Evolutionary conservation across 192 early-diverging fungal genomes (phyloP), one percentile per base, ranked within the genome.

Genomic region (Rhizophlyctis rosea): DNA sequence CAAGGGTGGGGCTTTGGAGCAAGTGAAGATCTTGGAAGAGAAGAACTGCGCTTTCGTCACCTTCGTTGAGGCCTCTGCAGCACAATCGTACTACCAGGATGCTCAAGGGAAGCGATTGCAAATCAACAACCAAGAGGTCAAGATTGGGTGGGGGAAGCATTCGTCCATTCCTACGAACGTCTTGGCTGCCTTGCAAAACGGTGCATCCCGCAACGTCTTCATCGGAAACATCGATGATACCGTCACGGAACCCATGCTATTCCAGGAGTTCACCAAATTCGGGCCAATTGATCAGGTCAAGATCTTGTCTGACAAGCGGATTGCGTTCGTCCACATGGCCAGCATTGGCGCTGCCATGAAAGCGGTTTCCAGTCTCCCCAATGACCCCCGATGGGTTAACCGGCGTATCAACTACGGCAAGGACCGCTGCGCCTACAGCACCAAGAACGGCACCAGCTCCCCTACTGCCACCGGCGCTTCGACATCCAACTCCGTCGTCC

Each of bases 251-350:
- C 54, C 16, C 5, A 67, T 86, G 29, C 57, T 76, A 32, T 31
- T 28, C 25, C 74, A 81, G 5, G 90, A 92, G 47, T 73, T 92
- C 35, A 70, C 65, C 4, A 65, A 76, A 28, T 95, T 85, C 78
- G 90, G 92, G 5, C 63, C 75, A 7, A 82, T 92, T 57, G 91
- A 93, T 47, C 76, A 81, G 16, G 67, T 93, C 57, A 83, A 85
- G 61, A 76, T 92, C 21, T 60, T 91, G 2, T 70, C 61, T 7
- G 90, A 93, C 23, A 90, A 90, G 57, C 74, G 76, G 30, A 91
- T 92, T 59, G 92, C 87, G 7, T 95, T 95, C 78, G 87, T 91
- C 18, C 91, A 95, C 66, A 88, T 93, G 68, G 71, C 84, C 30
- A 78, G 73, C 59, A 81, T 93, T 39, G 62, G 65, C 14, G 78